Conservation (phyloP, 176 grass and related monocot species). For the Puccinellia tenuiflora region DNA sequence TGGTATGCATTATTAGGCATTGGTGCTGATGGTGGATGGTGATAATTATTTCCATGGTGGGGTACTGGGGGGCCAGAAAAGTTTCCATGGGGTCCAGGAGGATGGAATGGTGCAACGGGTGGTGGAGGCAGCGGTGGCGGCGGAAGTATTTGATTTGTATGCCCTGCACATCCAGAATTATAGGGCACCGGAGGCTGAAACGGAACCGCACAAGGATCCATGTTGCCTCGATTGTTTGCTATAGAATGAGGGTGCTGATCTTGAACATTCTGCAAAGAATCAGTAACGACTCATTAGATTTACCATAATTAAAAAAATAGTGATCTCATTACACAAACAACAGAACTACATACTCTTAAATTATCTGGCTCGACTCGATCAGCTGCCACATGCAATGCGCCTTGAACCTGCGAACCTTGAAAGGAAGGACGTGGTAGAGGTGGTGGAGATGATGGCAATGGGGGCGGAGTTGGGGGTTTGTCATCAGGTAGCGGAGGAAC, state of each 20-base stretch:
- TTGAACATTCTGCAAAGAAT: conserved; percentile 69
- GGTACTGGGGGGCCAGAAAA: conserved; percentile 31
- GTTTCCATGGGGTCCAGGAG: conserved; percentile 35
- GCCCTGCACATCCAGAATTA: conserved; percentile 46
- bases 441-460: conserved; percentile 85
- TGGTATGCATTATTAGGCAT: conserved; percentile 63
- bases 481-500: conserved; percentile 75
- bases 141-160: conserved; percentile 54
- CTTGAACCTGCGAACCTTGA: conserved; percentile 37
- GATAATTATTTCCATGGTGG: conserved; percentile 68
- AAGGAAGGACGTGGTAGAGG: conserved; percentile 31
- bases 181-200: conserved; percentile 47
- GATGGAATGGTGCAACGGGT: conserved; percentile 18
- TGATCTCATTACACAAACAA: background rate
- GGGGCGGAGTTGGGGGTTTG: conserved; percentile 80
- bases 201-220: conserved; percentile 31
- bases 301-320: background rate
- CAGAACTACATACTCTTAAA: conserved; percentile 38
- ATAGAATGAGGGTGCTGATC: conserved; percentile 44
- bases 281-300: conserved; percentile 12
- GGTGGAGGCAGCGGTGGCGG: conserved; percentile 37
- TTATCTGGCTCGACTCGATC: conserved; percentile 28
- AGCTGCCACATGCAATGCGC: conserved; percentile 20
- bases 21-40: conserved; percentile 35
- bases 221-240: conserved; percentile 33